Evolutionary conservation across 352 stramenopile genomes (phyloP), one percentile per base, ranked within the genome.

Genomic region (Globisporangium solare): DNA sequence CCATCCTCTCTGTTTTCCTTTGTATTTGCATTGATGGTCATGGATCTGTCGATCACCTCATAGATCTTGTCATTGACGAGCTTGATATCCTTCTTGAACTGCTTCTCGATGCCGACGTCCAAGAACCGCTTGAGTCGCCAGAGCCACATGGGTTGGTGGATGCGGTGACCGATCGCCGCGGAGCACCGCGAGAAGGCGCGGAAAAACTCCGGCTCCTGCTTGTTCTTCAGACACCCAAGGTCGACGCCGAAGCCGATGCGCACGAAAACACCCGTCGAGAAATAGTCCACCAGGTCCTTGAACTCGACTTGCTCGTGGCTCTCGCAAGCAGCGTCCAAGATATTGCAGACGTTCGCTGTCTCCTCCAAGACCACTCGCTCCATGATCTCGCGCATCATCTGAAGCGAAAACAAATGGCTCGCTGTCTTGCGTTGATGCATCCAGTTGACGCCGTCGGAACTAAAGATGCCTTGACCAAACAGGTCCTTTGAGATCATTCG

Each of bases 381-480:
- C 72, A 88, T 84, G 46, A 66, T 68, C 48, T 80, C 71, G 14
- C 71, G 70, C 66, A 86, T 76, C 62, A 79, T 73, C 37, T 68
- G 64, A 39, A 82, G 71, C 22, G 80, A 92, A 37, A 96, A 95
- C 11, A 97, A 83, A 56, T 97, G 89, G 46, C 83, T 95, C 47
- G 86, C 82, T 14, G 68, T 83, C 53, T 91, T 91, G 55, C 83
- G 79, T 55, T 94, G 86, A 22, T 77, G 55, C 13, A 74, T 63
- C 86, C 83, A 95, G 40, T 73, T 63, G 41, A 76, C 60, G 21
- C 82, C 78, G 41, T 95, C 82, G 0, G 66, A 62, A 4, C 67
- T 74, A 50, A 92, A 79, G 55, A 94, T 93, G 42, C 80, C 79
- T 15, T 80, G 62, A 14, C 86, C 83, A 47, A 95, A 73, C 17